Conservation (phyloP, 1,139 yeast genomes). For the Groenewaldozyma sp. region DNA sequence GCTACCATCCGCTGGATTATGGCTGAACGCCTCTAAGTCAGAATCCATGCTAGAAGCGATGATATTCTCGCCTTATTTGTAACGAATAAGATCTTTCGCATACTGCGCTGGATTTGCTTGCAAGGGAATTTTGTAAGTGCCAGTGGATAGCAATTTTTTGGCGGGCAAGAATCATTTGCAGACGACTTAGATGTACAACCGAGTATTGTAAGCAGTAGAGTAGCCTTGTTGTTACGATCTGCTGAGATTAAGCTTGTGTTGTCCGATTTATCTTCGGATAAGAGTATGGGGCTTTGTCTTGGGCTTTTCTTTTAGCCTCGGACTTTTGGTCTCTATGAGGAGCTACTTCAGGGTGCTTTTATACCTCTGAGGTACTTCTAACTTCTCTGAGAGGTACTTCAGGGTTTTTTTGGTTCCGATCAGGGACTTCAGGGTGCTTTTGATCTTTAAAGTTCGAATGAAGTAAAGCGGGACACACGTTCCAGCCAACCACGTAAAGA, state of each 20-base stretch:
- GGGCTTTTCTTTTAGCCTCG: too few species aligned
- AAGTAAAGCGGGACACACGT: too few species aligned
- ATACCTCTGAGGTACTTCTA: too few species aligned
- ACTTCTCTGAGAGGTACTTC: too few species aligned
- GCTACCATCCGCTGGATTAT: conserved; percentile 36
- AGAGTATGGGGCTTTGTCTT: too few species aligned
- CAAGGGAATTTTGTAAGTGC: not conserved
- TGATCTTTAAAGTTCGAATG: too few species aligned
- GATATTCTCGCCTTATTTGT: conserved; percentile 29
- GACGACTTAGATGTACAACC: conserved; percentile 39
- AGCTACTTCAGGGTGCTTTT: not conserved
- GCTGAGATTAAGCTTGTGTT: conserved; percentile 38
- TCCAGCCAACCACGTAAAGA: too few species aligned
- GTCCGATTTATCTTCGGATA: conserved; percentile 25
- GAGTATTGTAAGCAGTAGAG: conserved; percentile 41
- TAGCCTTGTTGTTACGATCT: conserved; percentile 42
- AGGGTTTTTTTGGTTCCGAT: too few species aligned
- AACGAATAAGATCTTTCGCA: conserved; percentile 28
- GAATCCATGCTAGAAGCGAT: conserved; percentile 37
- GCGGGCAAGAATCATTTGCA: conserved; percentile 36
- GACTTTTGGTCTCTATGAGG: not conserved
- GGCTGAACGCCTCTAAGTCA: conserved; percentile 39
- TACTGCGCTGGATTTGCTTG: conserved; percentile 2
- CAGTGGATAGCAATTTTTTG: not conserved
- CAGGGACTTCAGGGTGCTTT: too few species aligned